Evolutionary conservation across 768 basidiomycete genomes (phyloP), one percentile per base, ranked within the genome.

Genomic region (Termitomyces sp.): DNA sequence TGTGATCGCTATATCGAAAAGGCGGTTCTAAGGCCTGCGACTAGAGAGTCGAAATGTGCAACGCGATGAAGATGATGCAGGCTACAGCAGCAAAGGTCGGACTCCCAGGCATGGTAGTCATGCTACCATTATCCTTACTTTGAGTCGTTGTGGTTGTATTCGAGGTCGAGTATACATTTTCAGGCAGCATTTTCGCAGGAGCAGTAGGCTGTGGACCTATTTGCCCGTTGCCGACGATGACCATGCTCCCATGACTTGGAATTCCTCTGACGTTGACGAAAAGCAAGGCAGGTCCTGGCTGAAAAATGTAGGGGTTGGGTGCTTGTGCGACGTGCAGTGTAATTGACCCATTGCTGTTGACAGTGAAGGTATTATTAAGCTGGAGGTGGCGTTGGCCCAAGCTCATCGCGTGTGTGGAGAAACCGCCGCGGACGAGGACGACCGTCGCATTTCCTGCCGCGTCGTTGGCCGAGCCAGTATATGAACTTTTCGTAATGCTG

Each of bases 261-360:
- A 97, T 83, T 33, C 92, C 94, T 62, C 87, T 79, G 58, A 97
- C 81, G 36, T 85, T 88, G 56, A 95, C 88, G 66, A 84, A 97
- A 59, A 95, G 61, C 60, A 94, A 75, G 1, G 82, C 90, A 18
- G 95, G 94, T 3, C 95, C 94, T 5, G 95, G 95, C 65, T 88
- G 86, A 77, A 96, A 82, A 64, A 97, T 64, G 66, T 91, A 88
- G 13, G 94, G 75, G 72, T 90, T 92, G 0, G 92, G 92, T 10
- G 84, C 78, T 68, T 95, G 95, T 3, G 88, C 73, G 39, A 91
- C 88, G 69, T 95, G 87, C 6, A 96, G 73, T 5, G 79, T 82
- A 60, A 92, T 86, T n/a, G 86, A 84, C 18, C 90, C 88, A 60
- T 93, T 84, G 26, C 67, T 69, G 66, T 90, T 83, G 56, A 92